Percentiles rank a stretch among this genome's conserved stretches.
Evolutionary conservation across 1,139 yeast species (phyloP).

Genomic region (Candida albicans): DNA sequence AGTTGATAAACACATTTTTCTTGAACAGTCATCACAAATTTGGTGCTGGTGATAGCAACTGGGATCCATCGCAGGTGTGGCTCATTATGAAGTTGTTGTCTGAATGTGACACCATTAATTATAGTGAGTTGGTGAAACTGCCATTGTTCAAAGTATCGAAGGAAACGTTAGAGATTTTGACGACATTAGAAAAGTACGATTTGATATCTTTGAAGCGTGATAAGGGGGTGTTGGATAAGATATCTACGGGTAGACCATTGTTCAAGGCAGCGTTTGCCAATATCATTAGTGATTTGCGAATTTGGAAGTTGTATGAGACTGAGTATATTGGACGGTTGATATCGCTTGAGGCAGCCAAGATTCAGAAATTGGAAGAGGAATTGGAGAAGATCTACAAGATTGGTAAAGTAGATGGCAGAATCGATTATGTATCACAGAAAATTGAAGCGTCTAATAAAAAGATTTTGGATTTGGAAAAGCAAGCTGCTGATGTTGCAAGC

Average conservation of each 20-base stretch:
- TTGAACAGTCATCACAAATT: conserved; percentile 41
- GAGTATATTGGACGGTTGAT: conserved; percentile 57
- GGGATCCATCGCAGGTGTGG: conserved; percentile 90
- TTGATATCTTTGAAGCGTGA: conserved; percentile 67
- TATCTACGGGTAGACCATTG: conserved; percentile 82
- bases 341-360: conserved; percentile 60
- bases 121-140: conserved; percentile 52
- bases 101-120: conserved; percentile 42
- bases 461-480: conserved; percentile 43
- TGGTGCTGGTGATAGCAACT: conserved; percentile 35
- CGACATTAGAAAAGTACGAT: conserved; percentile 78
- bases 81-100: conserved; percentile 67
- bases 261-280: conserved; percentile 76
- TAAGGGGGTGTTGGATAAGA: conserved; percentile 68
- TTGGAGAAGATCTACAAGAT: conserved; percentile 49
- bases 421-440: conserved; percentile 65
- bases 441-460: conserved; percentile 55
- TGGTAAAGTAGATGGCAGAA: conserved; percentile 53
- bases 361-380: conserved; percentile 69
- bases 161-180: conserved; percentile 48
- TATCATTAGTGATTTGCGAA: conserved; percentile 56
- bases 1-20: conserved; percentile 83
- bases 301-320: conserved; percentile 64
- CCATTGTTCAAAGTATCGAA: conserved; percentile 68
- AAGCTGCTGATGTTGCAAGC: conserved; percentile 12